A percentile compares a stretch with the other conserved stretches of the same genome.
These are phyloP conservation scores for Metschnikowia lachancei DNA, from an alignment of 805 yeast genomes.

Conservation along the genomic window DNA sequence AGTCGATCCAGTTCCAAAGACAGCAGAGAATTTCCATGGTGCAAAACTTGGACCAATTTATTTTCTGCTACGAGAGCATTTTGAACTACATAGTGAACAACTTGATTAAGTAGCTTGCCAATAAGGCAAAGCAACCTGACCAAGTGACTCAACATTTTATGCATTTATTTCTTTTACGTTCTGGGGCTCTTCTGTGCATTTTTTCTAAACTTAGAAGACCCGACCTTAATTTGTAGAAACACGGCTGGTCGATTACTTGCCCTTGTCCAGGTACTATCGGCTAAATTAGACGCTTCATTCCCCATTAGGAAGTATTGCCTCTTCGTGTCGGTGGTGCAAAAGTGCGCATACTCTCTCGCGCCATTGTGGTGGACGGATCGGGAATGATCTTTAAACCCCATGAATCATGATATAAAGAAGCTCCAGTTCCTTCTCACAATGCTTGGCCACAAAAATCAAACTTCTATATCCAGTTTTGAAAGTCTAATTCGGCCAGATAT, in stretches of 20 bases:
- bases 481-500: conserved; percentile 15
- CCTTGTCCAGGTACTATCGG: background rate
- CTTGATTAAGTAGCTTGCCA: conserved; percentile 7
- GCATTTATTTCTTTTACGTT: background rate
- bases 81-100: conserved; percentile 16
- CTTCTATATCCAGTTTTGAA: conserved; percentile 17
- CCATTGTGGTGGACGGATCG: conserved; percentile 10
- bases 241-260: background rate
- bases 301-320: background rate
- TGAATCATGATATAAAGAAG: conserved; percentile 11
- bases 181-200: no score
- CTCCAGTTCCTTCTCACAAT: conserved; percentile 12
- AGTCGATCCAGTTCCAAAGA: conserved; percentile 64
- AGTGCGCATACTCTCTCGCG: conserved; percentile 2
- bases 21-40: conserved; percentile 82
- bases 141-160: background rate
- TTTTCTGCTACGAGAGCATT: conserved; percentile 63
- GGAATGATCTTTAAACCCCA: conserved; percentile 7
- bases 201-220: no score
- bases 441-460: conserved; percentile 5
- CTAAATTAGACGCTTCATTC: background rate
- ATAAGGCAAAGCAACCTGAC: background rate
- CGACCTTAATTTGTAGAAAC: background rate
- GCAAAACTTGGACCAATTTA: conserved; percentile 72
- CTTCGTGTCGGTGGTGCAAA: conserved; percentile 3